Conservation (phyloP, 2,329 filamentous ascomycete genomes). For the Alternaria solani region DNA sequence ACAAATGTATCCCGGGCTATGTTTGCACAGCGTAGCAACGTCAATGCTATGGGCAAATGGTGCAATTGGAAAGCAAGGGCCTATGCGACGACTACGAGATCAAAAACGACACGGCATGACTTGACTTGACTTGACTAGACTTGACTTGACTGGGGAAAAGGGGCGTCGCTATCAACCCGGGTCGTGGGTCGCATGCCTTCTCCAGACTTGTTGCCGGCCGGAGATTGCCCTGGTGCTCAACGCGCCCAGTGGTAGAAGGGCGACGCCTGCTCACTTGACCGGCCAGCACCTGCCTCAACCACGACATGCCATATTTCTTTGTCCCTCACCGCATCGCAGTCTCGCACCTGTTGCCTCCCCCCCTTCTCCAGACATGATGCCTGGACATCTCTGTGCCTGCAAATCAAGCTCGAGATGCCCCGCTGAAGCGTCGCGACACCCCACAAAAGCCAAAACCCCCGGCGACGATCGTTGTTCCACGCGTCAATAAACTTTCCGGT, state of each 20-base stretch:
- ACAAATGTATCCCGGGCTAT: conserved; percentile 12
- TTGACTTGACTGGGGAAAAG: conserved; percentile 26
- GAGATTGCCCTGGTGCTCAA: conserved; percentile 27
- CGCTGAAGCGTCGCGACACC: background rate
- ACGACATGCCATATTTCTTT: conserved; percentile 2
- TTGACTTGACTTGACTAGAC: conserved; percentile 7
- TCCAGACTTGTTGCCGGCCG: conserved; percentile 24
- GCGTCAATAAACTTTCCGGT: conserved; percentile 15
- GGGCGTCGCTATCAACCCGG: conserved; percentile 27
- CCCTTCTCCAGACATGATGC: background rate
- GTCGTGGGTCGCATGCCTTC: conserved; percentile 24
- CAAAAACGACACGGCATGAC: conserved; percentile 19
- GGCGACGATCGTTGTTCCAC: conserved; percentile 14
- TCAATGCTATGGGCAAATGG: conserved; percentile 20
- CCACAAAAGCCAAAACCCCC: conserved; percentile 4
- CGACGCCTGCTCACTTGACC: conserved; percentile 37
- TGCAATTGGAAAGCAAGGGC: conserved; percentile 28
- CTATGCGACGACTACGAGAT: conserved; percentile 21
- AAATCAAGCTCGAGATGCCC: conserved; percentile 4
- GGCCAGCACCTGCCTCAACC: conserved; percentile 20
- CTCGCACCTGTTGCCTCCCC: background rate
- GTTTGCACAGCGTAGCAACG: conserved; percentile 20
- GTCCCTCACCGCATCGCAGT: background rate
- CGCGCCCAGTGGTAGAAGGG: conserved; percentile 21
- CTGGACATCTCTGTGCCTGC: background rate